phyloP scores from a whole-genome alignment of 352 stramenopile genomes.

The Thalassiosira allenii region DNA sequence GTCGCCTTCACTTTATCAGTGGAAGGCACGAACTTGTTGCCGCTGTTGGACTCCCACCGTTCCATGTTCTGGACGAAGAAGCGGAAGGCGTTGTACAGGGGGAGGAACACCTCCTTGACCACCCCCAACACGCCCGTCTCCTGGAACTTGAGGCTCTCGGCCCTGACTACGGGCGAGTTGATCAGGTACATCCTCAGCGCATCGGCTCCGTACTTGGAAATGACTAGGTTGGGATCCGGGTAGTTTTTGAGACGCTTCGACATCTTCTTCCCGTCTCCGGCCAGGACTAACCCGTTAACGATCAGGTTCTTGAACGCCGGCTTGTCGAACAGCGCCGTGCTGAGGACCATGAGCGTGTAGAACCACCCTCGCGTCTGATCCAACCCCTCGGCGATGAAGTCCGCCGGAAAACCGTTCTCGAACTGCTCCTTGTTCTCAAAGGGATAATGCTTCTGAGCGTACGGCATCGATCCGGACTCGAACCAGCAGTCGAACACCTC shows the following conservation, averaged over 20 bases:
- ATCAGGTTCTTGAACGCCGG: conserved; percentile 99
- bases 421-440: conserved; percentile 99
- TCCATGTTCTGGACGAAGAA: conserved; percentile 98
- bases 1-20: conserved; percentile 89
- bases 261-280: conserved; percentile 99
- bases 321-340: conserved; percentile 98
- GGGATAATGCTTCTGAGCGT: conserved; percentile 99
- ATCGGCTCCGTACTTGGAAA: conserved; percentile 98
- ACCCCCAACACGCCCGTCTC: conserved; percentile 95
- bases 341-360: conserved; percentile 99
- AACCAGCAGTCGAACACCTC: conserved; percentile 99
- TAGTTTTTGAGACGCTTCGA: conserved; percentile 99
- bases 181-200: conserved; percentile 99
- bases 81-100: conserved; percentile 99
- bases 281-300: conserved; percentile 99
- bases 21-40: conserved; percentile 91
- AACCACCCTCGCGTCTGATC: conserved; percentile 99
- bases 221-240: conserved; percentile 92
- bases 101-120: conserved; percentile 98
- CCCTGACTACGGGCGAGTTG: conserved; percentile 99
- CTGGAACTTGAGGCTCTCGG: conserved; percentile 97
- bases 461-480: conserved; percentile 99
- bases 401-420: conserved; percentile 95
- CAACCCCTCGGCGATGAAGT: conserved; percentile 99
- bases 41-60: conserved; percentile 89